These are phyloP conservation scores for Monilinia vaccinii-corymbosi DNA, from an alignment of 2,329 filamentous ascomycete species.

Conservation along the genomic window DNA sequence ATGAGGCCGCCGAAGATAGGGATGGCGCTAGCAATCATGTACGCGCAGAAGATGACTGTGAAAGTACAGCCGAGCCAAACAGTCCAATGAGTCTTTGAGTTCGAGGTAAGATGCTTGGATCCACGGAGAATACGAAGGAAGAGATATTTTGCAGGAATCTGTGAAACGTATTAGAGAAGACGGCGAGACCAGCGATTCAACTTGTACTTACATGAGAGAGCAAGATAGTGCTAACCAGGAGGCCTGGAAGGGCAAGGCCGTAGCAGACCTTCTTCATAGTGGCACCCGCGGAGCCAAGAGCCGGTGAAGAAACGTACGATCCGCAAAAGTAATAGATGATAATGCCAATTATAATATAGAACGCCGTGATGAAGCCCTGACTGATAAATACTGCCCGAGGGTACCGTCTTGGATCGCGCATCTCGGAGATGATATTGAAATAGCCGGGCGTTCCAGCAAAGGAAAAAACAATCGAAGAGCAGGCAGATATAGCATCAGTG, in stretches of 20 bases:
- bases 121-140: slow-evolving; percentile 46
- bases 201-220: slow-evolving; percentile 35
- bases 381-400: slow-evolving; percentile 46
- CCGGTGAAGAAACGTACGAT: slow-evolving; percentile 52
- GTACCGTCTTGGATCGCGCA: slow-evolving; percentile 50
- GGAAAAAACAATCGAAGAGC: slow-evolving; percentile 50
- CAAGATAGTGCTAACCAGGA: slow-evolving; percentile 38
- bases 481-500: slow-evolving; percentile 47
- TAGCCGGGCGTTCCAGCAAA: slow-evolving; percentile 51
- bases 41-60: slow-evolving; percentile 35
- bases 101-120: slow-evolving; percentile 41
- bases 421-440: slow-evolving; percentile 56
- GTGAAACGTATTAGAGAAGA: not conserved
- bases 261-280: slow-evolving; percentile 53
- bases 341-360: slow-evolving; percentile 39
- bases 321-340: slow-evolving; percentile 35
- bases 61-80: slow-evolving; percentile 41
- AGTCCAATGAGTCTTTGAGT: slow-evolving; percentile 41
- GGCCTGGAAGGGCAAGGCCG: slow-evolving; percentile 46
- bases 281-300: slow-evolving; percentile 50
- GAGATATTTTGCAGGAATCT: slow-evolving; percentile 39
- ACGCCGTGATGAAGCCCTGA: slow-evolving; percentile 25
- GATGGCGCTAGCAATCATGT: slow-evolving; percentile 43
- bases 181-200: not conserved
- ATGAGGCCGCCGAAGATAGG: slow-evolving; percentile 41